Evolutionary conservation across 2,329 filamentous ascomycete species (phyloP), one percentile per base, ranked within the genome.

Genomic region (Hypoxylon sp.): DNA sequence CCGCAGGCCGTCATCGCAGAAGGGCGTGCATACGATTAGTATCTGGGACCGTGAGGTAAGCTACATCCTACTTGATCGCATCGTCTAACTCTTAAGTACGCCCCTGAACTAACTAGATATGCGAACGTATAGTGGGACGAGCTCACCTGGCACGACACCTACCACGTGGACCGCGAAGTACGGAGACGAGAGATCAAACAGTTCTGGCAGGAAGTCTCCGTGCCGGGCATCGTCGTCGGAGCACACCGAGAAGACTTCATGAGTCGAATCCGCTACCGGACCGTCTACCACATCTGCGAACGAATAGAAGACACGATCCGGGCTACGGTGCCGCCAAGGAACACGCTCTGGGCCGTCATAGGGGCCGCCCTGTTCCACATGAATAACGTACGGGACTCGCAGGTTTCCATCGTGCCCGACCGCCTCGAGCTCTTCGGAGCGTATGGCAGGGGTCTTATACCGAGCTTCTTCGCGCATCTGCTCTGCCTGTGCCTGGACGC

Each of bases 1-100:
- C 9, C 52, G 58, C 1, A 49, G 38, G 38, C 16, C 30, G 1
- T 60, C 46, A 6, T 2, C 7, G 4, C 64, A 69, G 44, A 69
- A 66, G 36, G 26, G 55, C 18, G 61, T 71, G 24, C 65, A 65
- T 45, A 73, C 70, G 1, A 70, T 72, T 18, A 72, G 71, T 33
- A 70, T 73, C 52, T 72, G 65, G 65, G 71, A 72, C 40, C 67
- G 71, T 11, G 66, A 73, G 68, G 70, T 70, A 54, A 45, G 67
- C 14, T 28, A 14, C 22, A 24, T 46, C 22, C 26, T 5, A 28
- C n/a, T 32, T 11, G n/a, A 40, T 14, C 28, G 6, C 42, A 6
- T n/a, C 3, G 9, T 5, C 9, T 6, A 12, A 16, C 3, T 16
- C 3, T 2, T 11, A 14, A 7, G 4, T n/a, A 8, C 18, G 4